These are phyloP conservation scores for Hapsidospora chrysogenum DNA, from an alignment of 495 filamentous ascomycete genomes.

Conservation along the genomic window DNA sequence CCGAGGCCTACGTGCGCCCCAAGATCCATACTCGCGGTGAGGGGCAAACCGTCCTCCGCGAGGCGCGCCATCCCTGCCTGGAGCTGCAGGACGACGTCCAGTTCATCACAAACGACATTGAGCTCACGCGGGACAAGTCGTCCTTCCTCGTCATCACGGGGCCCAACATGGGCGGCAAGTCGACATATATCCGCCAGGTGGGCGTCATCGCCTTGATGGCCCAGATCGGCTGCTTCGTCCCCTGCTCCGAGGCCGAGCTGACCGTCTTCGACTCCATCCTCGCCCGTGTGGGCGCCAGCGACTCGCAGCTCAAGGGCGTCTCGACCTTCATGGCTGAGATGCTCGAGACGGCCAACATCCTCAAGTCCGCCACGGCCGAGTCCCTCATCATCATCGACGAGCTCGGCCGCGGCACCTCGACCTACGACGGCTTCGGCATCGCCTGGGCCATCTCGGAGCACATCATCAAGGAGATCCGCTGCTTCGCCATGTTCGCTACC, in stretches of 20 bases:
- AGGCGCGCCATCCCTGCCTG: conserved; percentile 95
- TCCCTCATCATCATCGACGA: conserved; percentile 97
- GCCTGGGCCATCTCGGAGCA: conserved; percentile 98
- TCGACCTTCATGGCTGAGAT: conserved; percentile 99
- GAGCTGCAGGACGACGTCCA: conserved; percentile 98
- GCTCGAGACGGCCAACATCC: conserved; percentile 96
- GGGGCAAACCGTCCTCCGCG: conserved; percentile 79
- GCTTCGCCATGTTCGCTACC: conserved; percentile 87
- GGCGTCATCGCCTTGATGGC: conserved; percentile 97
- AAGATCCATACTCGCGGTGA: conserved; percentile 82
- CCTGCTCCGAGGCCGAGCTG: conserved; percentile 74
- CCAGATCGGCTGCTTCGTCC: conserved; percentile 92
- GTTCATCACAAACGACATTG: conserved; percentile 97
- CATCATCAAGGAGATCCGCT: conserved; percentile 87
- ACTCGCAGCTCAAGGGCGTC: conserved; percentile 93
- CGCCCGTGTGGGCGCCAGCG: conserved; percentile 85
- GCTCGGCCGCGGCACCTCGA: conserved; percentile 92
- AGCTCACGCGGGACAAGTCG: conserved; percentile 59
- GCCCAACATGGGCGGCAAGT: conserved; percentile 98
- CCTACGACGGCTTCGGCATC: conserved; percentile 95
- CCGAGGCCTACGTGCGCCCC: conserved; percentile 76
- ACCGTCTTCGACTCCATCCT: conserved; percentile 98
- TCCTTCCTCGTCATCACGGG: conserved; percentile 96
- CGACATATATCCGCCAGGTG: conserved; percentile 95
- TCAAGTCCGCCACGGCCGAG: conserved; percentile 89